Conservation (phyloP, 306 rosid species). For the Prunus salicina region DNA sequence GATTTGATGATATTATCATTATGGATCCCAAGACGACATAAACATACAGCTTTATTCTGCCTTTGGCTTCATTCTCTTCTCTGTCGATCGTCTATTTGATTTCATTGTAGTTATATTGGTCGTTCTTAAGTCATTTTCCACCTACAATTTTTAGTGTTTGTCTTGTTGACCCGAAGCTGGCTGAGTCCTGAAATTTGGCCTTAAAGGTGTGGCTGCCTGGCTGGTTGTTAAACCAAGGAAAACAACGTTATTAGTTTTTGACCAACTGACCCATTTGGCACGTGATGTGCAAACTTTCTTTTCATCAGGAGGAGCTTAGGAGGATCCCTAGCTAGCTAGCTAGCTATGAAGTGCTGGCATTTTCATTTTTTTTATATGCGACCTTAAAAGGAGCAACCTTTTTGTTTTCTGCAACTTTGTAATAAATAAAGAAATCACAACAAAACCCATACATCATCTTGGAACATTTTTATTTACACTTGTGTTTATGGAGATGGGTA, state of each 20-base stretch:
- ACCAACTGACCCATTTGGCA: constrained; percentile 28
- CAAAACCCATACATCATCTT: no score
- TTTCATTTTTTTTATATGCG: neutral
- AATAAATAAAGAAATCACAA: neutral
- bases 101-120: constrained; percentile 10
- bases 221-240: constrained; percentile 12
- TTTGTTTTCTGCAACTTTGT: neutral
- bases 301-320: neutral
- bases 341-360: constrained; percentile 12
- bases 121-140: constrained; percentile 41
- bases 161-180: constrained; percentile 14
- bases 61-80: constrained; percentile 34
- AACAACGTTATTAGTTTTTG: constrained; percentile 26
- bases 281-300: constrained; percentile 9
- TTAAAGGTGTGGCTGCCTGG: constrained; percentile 20
- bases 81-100: constrained; percentile 16
- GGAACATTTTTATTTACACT: neutral
- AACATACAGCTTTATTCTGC: constrained; percentile 34
- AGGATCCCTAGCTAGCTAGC: neutral
- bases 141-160: constrained; percentile 37
- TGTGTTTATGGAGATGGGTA: neutral
- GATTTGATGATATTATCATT: neutral
- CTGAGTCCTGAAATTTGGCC: neutral
- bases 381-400: constrained; percentile 18
- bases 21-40: constrained; percentile 38